Base-by-base conservation (phyloP, 2,329 filamentous ascomycete species). In the Penicillium sp. region DNA sequence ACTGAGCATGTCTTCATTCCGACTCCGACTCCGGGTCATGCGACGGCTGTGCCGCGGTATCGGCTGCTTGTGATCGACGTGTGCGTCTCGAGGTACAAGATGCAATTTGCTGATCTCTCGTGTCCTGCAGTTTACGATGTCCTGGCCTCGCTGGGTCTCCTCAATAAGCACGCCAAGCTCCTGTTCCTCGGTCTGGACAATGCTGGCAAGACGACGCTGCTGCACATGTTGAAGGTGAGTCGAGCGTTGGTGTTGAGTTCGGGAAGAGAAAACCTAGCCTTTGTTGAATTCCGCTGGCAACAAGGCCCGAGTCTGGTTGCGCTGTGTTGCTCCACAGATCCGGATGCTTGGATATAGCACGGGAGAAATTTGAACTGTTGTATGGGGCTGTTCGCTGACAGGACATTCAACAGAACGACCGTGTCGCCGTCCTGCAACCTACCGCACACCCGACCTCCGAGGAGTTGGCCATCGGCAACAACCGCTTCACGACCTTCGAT, bases 121-220 rank as follows among this genome's bases (percentile, higher is more conserved):
- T 51, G 7, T 54, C 55, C 31, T 44, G 74, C 65, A 91, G 91
- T 96, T 79, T 96, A 90, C 84, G 90, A 96, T 81, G 81, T 95
- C 69, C 86, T 96, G 70, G 89, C 92, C 70, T 90, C 86, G 64
- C 84, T 96, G 62, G 92, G 92, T 69, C 83, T 96, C 71, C 82
- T 93, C 66, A 96, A 96, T 85, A 96, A 96, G 84, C 90, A 96
- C 77, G 92, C 91, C 71, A 96, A 96, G 85, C 85, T 96, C 58
- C 85, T 96, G 57, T 96, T 96, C 80, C 86, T 96, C 62, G 92
- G 92, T 67, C 87, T 96, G 61, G 92, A 96, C 76, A 96, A 96
- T 80, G 92, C 92, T 50, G 92, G 92, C 78, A 96, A 96, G 83
- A 96, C 92, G 52, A 96, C 92, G 43, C 81, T 96, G 67, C 81